Percentiles rank a stretch among this genome's conserved stretches.
phyloP scores from a whole-genome alignment of 2,329 filamentous ascomycete species.

The Ploettnerulaceae sp. region DNA sequence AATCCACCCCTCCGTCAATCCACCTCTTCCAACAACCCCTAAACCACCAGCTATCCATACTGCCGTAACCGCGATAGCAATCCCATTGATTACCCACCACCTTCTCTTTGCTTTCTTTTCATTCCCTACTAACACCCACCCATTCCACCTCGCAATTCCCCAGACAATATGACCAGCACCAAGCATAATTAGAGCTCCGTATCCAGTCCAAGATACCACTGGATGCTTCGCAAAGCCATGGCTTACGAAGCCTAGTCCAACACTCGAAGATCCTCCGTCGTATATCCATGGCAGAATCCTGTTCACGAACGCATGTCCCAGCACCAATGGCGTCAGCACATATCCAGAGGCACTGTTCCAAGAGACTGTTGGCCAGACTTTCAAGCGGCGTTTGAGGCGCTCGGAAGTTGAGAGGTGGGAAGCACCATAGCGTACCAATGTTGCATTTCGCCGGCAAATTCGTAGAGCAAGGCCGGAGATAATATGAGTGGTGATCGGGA shows the following conservation, averaged over 20 bases:
- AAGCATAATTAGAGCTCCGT: slow-evolving; percentile 59
- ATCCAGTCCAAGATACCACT: slow-evolving; percentile 61
- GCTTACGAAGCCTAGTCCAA: slow-evolving; percentile 76
- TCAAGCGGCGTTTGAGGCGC: slow-evolving; percentile 35
- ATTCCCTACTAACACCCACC: slow-evolving; percentile 51
- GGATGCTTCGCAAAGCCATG: slow-evolving; percentile 78
- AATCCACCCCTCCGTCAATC: slow-evolving; percentile 70
- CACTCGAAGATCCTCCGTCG: slow-evolving; percentile 81
- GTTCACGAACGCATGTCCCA: slow-evolving; percentile 71
- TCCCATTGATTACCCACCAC: slow-evolving; percentile 67
- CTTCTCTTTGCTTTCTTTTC: slow-evolving; percentile 56
- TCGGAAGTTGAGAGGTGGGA: slow-evolving; percentile 47
- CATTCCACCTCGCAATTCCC: slow-evolving; percentile 80
- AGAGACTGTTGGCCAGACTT: slow-evolving; percentile 58
- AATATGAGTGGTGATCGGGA: slow-evolving; percentile 73
- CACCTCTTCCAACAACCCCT: slow-evolving; percentile 70
- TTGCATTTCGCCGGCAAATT: slow-evolving; percentile 66
- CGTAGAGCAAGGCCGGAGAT: slow-evolving; percentile 72
- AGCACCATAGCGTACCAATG: slow-evolving; percentile 70
- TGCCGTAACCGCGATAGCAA: slow-evolving; percentile 51
- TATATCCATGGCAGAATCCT: slow-evolving; percentile 68
- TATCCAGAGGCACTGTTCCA: slow-evolving; percentile 72
- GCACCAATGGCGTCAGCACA: slow-evolving; percentile 57
- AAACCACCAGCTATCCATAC: slow-evolving; percentile 82
- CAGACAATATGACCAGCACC: slow-evolving; percentile 77